Base-by-base conservation (phyloP, 176 grass and related monocot species). In the Aegilops longissima region DNA sequence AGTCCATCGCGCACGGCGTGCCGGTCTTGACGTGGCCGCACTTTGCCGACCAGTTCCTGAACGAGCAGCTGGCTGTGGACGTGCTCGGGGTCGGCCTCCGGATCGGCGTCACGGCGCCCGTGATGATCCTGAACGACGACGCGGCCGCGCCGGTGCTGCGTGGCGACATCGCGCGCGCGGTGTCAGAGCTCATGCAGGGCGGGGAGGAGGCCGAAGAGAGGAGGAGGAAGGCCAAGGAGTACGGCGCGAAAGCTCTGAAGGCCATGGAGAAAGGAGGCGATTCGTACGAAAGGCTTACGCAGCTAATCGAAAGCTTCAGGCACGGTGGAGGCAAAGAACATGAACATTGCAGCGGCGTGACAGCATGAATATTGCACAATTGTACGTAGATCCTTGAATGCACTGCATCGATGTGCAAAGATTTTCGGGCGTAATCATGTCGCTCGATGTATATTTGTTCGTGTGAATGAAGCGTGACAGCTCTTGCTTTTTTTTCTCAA, bases 1-100 rank as follows among this genome's bases (percentile, higher is more conserved):
- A 92, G 87, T 35, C 87, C 66, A 35, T 92, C 25, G 29, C 91
- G 16, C 30, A 83, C 9, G 92, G 92, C 49, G 82, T 93, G 59
- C 86, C 88, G 2, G 62, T 93, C 44, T 75, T 88, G 5, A 93
- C 92, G 12, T 93, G 89, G 92, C 89, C 92, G 17, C 89, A 89
- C 14, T 93, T 91, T 45, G 9, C 74, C 8, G 89, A 93, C 21
- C 92, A 93, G 89, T 93, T 93, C 54, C 5, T 93, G 7, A 93
- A 93, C 83, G 89, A 93, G 76, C 84, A 80, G 69, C 54, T 91
- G 63, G 76, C 12, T 2, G 92, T 93, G 10, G 70, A 91, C 38
- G 89, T 93, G 23, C 86, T 93, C 8, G 72, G 86, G 1, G 74
- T 89, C 2, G 92, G 89, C 20, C 73, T 93, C 12, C 76, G 76